Evolutionary conservation across 805 yeast genomes (phyloP).

Genomic region (Huiozyma naganishii): DNA sequence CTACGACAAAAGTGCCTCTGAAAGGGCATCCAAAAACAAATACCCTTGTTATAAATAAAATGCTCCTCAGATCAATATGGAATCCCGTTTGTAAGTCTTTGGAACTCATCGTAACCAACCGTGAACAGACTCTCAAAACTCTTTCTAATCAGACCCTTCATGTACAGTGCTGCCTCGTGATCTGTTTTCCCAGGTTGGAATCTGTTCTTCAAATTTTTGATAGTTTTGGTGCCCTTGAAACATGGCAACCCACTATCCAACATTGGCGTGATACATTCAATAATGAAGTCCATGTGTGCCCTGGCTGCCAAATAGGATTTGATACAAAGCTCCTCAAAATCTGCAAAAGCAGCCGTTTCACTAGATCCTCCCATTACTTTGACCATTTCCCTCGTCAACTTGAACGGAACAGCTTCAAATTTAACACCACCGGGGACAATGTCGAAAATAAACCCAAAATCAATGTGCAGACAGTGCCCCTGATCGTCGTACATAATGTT

Average conservation of each 20-base stretch:
- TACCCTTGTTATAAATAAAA: too few species aligned
- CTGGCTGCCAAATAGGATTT: constrained; percentile 85
- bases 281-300: constrained; percentile 76
- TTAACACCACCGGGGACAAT: constrained; percentile 98
- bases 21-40: too few species aligned
- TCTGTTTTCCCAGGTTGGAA: constrained; percentile 77
- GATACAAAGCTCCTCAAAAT: constrained; percentile 93
- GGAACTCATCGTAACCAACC: constrained; percentile 95
- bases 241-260: constrained; percentile 92
- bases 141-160: constrained; percentile 66
- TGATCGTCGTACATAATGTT: constrained; percentile 91
- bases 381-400: constrained; percentile 92
- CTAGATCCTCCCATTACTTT: constrained; percentile 88
- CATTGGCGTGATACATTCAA: constrained; percentile 86
- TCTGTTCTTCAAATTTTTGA: constrained; percentile 62
- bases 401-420: constrained; percentile 97
- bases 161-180: constrained; percentile 69
- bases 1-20: too few species aligned
- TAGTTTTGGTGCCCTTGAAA: constrained; percentile 74
- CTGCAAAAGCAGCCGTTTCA: constrained; percentile 73
- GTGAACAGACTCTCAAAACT: constrained; percentile 84
- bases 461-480: constrained; percentile 93
- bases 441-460: constrained; percentile 97
- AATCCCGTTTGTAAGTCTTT: constrained; percentile 90
- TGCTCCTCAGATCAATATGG: constrained; percentile 46